A percentile compares a stretch with the other conserved stretches of the same genome.
Conservation (phyloP, 140 eudicot species). For the Eryngium alpinum region DNA sequence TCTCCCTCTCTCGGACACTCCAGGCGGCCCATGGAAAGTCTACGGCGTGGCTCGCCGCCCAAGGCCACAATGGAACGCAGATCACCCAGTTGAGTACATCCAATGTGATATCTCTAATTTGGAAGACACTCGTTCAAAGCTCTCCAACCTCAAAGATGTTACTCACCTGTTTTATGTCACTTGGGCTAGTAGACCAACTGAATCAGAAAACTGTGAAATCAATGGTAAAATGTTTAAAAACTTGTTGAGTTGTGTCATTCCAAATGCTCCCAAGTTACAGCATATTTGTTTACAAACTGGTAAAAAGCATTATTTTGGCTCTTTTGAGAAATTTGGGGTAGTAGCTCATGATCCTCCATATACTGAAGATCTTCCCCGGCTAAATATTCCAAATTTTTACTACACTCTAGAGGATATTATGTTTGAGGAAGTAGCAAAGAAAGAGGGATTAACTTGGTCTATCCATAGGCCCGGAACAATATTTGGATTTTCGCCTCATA, state of each 20-base stretch:
- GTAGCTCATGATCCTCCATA: slow-evolving; percentile 56
- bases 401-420: slow-evolving; percentile 59
- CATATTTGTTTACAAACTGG: slow-evolving; percentile 64
- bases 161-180: slow-evolving; percentile 79
- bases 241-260: slow-evolving; percentile 48
- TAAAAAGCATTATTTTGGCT: slow-evolving; percentile 57
- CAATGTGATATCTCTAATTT: slow-evolving; percentile 74
- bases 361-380: slow-evolving; percentile 60
- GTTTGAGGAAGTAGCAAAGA: slow-evolving; percentile 40
- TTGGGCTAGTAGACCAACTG: slow-evolving; percentile 53
- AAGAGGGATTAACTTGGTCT: slow-evolving; percentile 61
- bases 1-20: slow-evolving; percentile 6
- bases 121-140: slow-evolving; percentile 37
- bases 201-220: slow-evolving; percentile 53
- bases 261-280: slow-evolving; percentile 45
- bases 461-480: slow-evolving; percentile 55
- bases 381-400: slow-evolving; percentile 52
- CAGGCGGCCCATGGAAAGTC: slow-evolving; percentile 9
- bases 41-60: slow-evolving; percentile 2
- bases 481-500: slow-evolving; percentile 72
- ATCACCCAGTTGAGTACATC: slow-evolving; percentile 65
- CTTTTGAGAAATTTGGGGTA: slow-evolving; percentile 41
- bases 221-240: slow-evolving; percentile 64
- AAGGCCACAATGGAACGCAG: slow-evolving; percentile 45
- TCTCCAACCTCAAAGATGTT: slow-evolving; percentile 52